Evolutionary conservation across 106 monocot species (phyloP).

Genomic region (Agapanthus africanus): DNA sequence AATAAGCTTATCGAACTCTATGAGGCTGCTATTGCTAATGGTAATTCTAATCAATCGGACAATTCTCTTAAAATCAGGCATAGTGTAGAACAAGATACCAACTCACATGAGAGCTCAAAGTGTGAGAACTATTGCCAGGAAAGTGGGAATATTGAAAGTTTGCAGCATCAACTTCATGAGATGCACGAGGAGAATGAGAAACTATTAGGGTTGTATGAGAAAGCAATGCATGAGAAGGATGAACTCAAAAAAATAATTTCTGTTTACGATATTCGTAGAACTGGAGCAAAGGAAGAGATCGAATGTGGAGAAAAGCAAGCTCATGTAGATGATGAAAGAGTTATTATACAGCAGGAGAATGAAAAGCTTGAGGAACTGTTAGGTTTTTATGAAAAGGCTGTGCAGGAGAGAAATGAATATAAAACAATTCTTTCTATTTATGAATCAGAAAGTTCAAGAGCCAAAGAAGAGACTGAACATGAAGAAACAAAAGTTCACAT

Average conservation of each 20-base stretch:
- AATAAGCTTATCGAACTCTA: conserved; percentile 57
- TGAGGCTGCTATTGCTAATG: conserved; percentile 23
- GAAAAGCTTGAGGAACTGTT: conserved; percentile 76
- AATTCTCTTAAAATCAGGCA: conserved; percentile 1
- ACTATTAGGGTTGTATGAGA: conserved; percentile 75
- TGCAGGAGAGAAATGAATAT: conserved; percentile 67
- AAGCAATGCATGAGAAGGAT: conserved; percentile 84
- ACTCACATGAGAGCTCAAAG: not conserved
- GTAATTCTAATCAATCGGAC: conserved; percentile 2
- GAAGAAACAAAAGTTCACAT: conserved; percentile 18
- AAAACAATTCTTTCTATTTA: conserved; percentile 29
- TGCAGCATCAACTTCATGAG: conserved; percentile 63
- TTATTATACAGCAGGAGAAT: conserved; percentile 1
- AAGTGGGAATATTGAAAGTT: conserved; percentile 15
- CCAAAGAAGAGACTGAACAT: conserved; percentile 21
- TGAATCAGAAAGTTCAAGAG: conserved; percentile 8
- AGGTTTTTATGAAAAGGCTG: conserved; percentile 77
- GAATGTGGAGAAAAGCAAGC: conserved; percentile 16
- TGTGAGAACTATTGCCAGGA: conserved; percentile 10
- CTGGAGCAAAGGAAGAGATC: conserved; percentile 20
- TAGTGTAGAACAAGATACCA: conserved; percentile 1
- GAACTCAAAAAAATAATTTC: conserved; percentile 38
- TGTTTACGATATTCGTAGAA: conserved; percentile 13
- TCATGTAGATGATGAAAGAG: conserved; percentile 21
- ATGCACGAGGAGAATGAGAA: conserved; percentile 86